Base-by-base conservation (phyloP, 2,329 filamentous ascomycete genomes). In the Epichloe aotearoae region DNA sequence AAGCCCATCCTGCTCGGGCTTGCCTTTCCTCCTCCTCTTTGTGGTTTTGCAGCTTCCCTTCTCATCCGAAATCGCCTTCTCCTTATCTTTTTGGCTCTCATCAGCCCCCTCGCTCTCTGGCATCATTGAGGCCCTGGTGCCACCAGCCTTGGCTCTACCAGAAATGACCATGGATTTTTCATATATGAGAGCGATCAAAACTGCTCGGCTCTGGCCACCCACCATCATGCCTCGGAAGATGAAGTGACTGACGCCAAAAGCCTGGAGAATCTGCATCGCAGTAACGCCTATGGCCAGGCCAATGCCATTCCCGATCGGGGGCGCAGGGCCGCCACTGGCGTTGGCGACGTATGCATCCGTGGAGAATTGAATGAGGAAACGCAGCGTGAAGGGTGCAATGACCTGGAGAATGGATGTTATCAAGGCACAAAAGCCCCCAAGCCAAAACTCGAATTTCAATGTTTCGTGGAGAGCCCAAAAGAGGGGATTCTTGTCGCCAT, bases 81-180 rank as follows among this genome's bases (percentile, higher is more conserved):
- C 64, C 61, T 49, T 52, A n/a, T 17, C 41, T 42, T 56, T 50
- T 74, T 65, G 48, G 73, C 72, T 50, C 6, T 75, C 71, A 43
- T 77, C 72, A 33, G 71, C 71, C 36, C 73, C 74, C 14, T 70
- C 66, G n/a, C 66, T 62, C 11, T 74, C 69, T 1, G 58, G 53
- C 41, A 52, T 36, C 26, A 53, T 50, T 26, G 52, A 51, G 5
- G 56, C 55, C 19, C 71, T 71, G 40, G 65, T 68, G 26, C 87
- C 88, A 41, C 90, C 91, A 11, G 91, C 89, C 66, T 84, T 93
- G 20, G 93, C 93, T 47, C 90, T 78, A 11, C 84, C 88, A 0
- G 90, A 96, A 15, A 97, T 77, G 47, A 82, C 83, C 83, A 96
- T 88, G 3, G 88, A 82, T 66, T 97, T 97, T 64, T 93, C 87